phyloP scores from a whole-genome alignment of 768 basidiomycete species.

The Fomitopsis serialis region DNA sequence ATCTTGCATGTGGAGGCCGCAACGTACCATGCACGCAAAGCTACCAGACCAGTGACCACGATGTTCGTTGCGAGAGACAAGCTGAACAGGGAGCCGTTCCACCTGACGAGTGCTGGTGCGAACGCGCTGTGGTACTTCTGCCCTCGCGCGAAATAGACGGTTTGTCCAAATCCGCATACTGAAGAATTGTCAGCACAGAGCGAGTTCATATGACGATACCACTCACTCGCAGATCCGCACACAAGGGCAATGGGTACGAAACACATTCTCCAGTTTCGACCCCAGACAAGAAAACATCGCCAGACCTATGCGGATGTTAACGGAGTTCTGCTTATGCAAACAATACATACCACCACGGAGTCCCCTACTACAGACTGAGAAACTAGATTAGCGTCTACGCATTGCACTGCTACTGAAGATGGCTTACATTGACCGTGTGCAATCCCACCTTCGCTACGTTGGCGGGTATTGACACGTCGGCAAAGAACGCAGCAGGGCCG shows the following conservation, averaged over 20 bases:
- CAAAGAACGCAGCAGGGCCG: conserved; percentile 27
- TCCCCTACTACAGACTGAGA: conserved; percentile 28
- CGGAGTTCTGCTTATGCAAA: too few relatives aligned
- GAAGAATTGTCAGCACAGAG: background rate
- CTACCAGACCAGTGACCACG: conserved; percentile 27
- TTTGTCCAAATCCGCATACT: conserved; percentile 30
- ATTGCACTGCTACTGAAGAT: background rate
- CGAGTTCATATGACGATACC: background rate
- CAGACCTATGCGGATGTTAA: too few relatives aligned
- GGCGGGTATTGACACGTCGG: conserved; percentile 28
- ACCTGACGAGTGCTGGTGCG: conserved; percentile 21
- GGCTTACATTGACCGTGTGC: conserved; percentile 26
- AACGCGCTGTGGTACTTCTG: conserved; percentile 29
- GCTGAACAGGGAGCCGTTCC: conserved; percentile 32
- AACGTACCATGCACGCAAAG: conserved; percentile 27
- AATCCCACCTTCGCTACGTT: conserved; percentile 31
- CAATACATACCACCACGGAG: conserved; percentile 24
- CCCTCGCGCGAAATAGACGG: conserved; percentile 23
- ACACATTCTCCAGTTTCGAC: conserved; percentile 25
- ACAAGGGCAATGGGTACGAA: conserved; percentile 25
- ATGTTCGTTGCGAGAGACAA: conserved; percentile 31
- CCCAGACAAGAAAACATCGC: conserved; percentile 31
- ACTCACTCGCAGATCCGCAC: conserved; percentile 25
- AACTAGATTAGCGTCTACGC: background rate
- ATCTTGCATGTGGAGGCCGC: background rate